Percentiles rank a stretch among this genome's conserved stretches.
phyloP scores from a whole-genome alignment of 129 eudicot genomes.

The Flaveria brownii region DNA sequence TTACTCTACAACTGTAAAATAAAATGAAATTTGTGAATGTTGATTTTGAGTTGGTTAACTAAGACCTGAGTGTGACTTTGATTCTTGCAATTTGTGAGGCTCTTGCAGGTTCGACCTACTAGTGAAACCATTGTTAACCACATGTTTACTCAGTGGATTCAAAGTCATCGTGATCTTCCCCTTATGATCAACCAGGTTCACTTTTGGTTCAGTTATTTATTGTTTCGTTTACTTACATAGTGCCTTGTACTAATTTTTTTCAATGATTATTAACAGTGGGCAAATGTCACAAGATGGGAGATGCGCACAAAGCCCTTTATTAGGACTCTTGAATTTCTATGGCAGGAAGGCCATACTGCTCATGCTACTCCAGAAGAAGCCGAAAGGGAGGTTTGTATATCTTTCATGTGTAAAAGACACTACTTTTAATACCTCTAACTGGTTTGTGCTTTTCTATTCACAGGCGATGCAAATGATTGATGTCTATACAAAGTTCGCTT shows the following conservation, averaged over 20 bases:
- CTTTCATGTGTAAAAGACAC: slow-evolving; percentile 5
- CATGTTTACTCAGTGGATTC: slow-evolving; percentile 99
- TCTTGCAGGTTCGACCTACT: slow-evolving; percentile 99
- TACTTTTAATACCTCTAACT: slow-evolving; percentile 24
- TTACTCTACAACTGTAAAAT: slow-evolving; percentile 8
- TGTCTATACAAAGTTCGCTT: slow-evolving; percentile 83
- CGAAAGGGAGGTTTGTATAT: slow-evolving; percentile 69
- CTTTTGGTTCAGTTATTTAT: slow-evolving; percentile 4
- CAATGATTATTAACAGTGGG: slow-evolving; percentile 62
- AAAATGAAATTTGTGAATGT: slow-evolving; percentile 4
- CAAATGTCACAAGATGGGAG: slow-evolving; percentile 99
- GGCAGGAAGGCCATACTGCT: slow-evolving; percentile 99
- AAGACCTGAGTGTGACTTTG: slow-evolving; percentile 69
- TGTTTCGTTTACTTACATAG: slow-evolving; percentile 3
- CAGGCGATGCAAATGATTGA: slow-evolving; percentile 98
- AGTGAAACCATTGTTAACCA: slow-evolving; percentile 99
- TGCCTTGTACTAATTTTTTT: neutral
- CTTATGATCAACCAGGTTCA: slow-evolving; percentile 96
- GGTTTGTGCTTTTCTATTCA: slow-evolving; percentile 35
- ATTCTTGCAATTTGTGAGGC: slow-evolving; percentile 88
- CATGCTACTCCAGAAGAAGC: slow-evolving; percentile 94
- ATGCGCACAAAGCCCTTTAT: slow-evolving; percentile 98
- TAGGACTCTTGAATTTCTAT: slow-evolving; percentile 94
- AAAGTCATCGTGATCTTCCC: slow-evolving; percentile 97
- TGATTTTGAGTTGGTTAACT: slow-evolving; percentile 21